phyloP scores from a whole-genome alignment of 2,329 filamentous ascomycete species.

The Paramyrothecium sp. region DNA sequence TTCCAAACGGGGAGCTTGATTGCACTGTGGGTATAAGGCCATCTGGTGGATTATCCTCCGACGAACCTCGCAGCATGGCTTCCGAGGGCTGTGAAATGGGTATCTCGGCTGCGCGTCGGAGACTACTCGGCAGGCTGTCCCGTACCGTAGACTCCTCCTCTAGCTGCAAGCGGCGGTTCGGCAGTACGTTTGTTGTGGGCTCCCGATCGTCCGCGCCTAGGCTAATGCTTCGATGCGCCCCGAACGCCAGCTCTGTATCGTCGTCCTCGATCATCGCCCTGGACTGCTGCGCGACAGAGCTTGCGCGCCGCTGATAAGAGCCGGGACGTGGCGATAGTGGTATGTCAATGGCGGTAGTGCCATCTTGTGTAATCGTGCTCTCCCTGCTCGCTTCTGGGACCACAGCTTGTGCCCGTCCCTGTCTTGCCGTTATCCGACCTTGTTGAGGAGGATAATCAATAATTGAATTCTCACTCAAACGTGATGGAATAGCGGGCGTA shows the following conservation, averaged over 20 bases:
- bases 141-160: conserved; percentile 26
- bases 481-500: conserved; percentile 87
- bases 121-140: conserved; percentile 16
- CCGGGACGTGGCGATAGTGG: conserved; percentile 65
- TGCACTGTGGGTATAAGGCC: conserved; percentile 37
- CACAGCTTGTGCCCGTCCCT: conserved; percentile 19
- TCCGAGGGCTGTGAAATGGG: conserved; percentile 35
- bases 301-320: conserved; percentile 60
- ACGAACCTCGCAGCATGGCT: conserved; percentile 38
- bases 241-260: conserved; percentile 59
- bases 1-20: conserved; percentile 44
- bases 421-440: conserved; percentile 27
- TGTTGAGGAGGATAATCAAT: conserved; percentile 29
- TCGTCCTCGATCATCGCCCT: conserved; percentile 55
- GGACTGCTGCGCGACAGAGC: conserved; percentile 66
- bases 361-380: conserved; percentile 44
- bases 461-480: conserved; percentile 89
- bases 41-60: conserved; percentile 45
- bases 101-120: conserved; percentile 43
- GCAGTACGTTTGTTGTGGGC: conserved; percentile 62
- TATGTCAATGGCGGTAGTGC: conserved; percentile 69
- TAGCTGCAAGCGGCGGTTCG: conserved; percentile 42
- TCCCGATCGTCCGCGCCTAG: conserved; percentile 64
- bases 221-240: conserved; percentile 64
- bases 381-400: conserved; percentile 31